These are phyloP conservation scores for Lyophyllum decastes DNA, from an alignment of 768 basidiomycete genomes.

Conservation along the genomic window DNA sequence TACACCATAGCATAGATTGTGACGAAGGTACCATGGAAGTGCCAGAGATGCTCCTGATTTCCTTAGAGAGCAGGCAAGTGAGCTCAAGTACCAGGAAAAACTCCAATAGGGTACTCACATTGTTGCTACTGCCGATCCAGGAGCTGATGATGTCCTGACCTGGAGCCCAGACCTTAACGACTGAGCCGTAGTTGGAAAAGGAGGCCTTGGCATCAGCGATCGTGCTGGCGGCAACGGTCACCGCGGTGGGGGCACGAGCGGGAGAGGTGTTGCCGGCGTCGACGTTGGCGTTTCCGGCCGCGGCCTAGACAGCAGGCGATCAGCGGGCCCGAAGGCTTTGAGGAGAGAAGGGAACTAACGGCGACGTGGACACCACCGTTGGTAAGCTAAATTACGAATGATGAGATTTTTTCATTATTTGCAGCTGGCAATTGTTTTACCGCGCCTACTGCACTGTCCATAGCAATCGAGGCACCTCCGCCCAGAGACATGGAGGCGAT, in stretches of 20 bases:
- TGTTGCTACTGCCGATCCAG: slow-evolving; percentile 9
- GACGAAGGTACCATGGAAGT: too few species aligned
- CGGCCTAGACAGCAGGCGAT: not conserved
- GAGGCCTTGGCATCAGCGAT: slow-evolving; percentile 28
- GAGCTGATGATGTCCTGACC: slow-evolving; percentile 21
- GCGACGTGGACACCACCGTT: too few species aligned
- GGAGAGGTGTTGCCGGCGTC: not conserved
- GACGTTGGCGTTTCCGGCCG: slow-evolving; percentile 4
- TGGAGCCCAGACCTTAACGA: slow-evolving; percentile 35
- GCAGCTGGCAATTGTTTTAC: too few species aligned
- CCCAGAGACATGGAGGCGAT: slow-evolving; percentile 4
- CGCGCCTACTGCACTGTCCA: slow-evolving; percentile 1
- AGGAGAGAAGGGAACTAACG: too few species aligned
- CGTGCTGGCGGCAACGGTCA: slow-evolving; percentile 12
- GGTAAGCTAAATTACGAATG: not conserved
- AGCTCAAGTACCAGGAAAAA: too few species aligned
- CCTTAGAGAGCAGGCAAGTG: too few species aligned
- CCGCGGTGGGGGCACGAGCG: not conserved
- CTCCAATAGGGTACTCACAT: not conserved
- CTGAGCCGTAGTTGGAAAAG: slow-evolving; percentile 35
- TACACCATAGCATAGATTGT: too few species aligned
- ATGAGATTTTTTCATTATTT: too few species aligned
- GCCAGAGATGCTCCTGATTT: too few species aligned
- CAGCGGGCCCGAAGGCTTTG: too few species aligned
- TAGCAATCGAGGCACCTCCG: not conserved